Evolutionary conservation across 1,284 basidiomycete species (phyloP), one percentile per base, ranked within the genome.

Genomic region (Stereum hirsutum): DNA sequence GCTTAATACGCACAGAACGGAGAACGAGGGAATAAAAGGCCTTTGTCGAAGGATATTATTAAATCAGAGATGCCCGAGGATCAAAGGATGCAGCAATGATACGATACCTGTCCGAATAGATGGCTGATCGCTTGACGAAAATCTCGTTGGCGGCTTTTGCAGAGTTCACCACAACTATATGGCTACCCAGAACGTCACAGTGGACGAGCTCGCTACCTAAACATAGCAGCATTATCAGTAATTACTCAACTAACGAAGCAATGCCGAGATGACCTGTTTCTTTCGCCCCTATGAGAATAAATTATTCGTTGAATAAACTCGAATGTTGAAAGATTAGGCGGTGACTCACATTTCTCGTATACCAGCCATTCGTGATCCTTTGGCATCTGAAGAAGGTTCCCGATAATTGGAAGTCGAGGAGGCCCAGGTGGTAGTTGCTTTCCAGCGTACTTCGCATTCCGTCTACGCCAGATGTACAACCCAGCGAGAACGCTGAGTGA

Each of bases 361-460:
- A 23, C 31, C 12, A 39, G 6, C 45, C 45, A 49, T 12, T 45
- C 47, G 11, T 43, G 24, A 20, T 30, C 15, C 21, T 5, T 38
- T n/a, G 42, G 50, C 42, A 52, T 38, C 28, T 48, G 41, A 19
- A 52, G 39, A 11, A 47, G 17, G 42, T 52, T 52, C 12, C 48
- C 49, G 24, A 52, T 36, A 25, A 52, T 31, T 2, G 50, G 50
- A 5, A 46, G 12, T 6, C 46, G 41, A 35, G 44, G 46, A 10
- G 50, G 50, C 2, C 50, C 48, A 11, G 50, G 50, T 19, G 50
- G 50, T 15, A n/a, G n/a, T n/a, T n/a, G n/a, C n/a, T n/a, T n/a
- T n/a, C n/a, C n/a, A n/a, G n/a, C n/a, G n/a, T n/a, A n/a, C n/a
- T n/a, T n/a, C n/a, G n/a, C n/a, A n/a, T n/a, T n/a, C n/a, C n/a